Conservation (phyloP, 768 basidiomycete genomes). For the Lactarius vividus region DNA sequence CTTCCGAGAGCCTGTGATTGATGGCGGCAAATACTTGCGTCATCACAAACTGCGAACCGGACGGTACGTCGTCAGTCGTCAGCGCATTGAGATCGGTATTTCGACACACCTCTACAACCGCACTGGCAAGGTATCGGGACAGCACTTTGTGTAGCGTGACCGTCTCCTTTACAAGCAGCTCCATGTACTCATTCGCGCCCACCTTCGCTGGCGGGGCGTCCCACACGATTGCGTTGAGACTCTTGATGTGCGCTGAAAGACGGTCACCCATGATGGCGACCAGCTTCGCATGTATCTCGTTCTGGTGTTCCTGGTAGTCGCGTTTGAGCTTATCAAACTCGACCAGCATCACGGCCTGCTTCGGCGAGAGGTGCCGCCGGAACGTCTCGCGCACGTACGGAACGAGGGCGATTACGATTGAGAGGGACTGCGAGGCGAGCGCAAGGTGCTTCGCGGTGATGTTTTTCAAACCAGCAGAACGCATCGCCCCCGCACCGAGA, state of each 20-base stretch:
- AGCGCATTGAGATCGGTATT: neutral
- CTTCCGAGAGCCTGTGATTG: slow-evolving; percentile 85
- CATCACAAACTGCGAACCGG: slow-evolving; percentile 74
- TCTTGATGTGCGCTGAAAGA: slow-evolving; percentile 77
- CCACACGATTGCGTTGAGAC: slow-evolving; percentile 82
- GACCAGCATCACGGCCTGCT: slow-evolving; percentile 94
- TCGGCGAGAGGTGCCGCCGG: slow-evolving; percentile 86
- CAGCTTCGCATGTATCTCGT: slow-evolving; percentile 96
- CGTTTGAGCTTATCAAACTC: slow-evolving; percentile 99
- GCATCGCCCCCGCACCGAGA: slow-evolving; percentile 97
- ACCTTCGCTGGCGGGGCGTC: slow-evolving; percentile 54
- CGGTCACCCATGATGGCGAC: slow-evolving; percentile 99
- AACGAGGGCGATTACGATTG: slow-evolving; percentile 89
- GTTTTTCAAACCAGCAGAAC: slow-evolving; percentile 94
- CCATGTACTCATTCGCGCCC: slow-evolving; percentile 87
- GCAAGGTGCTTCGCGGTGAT: slow-evolving; percentile 98
- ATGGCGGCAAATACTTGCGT: slow-evolving; percentile 92
- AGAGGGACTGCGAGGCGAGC: slow-evolving; percentile 92
- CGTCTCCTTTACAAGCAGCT: slow-evolving; percentile 90
- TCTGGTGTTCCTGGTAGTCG: slow-evolving; percentile 99
- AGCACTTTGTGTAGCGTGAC: slow-evolving; percentile 94
- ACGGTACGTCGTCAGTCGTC: slow-evolving; percentile 14
- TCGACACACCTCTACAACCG: slow-evolving; percentile 75
- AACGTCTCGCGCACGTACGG: slow-evolving; percentile 96
- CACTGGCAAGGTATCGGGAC: slow-evolving; percentile 77